A percentile compares a stretch with the other conserved stretches of the same genome.
Conservation (phyloP, 495 filamentous ascomycete species). For the Podospora australis region DNA sequence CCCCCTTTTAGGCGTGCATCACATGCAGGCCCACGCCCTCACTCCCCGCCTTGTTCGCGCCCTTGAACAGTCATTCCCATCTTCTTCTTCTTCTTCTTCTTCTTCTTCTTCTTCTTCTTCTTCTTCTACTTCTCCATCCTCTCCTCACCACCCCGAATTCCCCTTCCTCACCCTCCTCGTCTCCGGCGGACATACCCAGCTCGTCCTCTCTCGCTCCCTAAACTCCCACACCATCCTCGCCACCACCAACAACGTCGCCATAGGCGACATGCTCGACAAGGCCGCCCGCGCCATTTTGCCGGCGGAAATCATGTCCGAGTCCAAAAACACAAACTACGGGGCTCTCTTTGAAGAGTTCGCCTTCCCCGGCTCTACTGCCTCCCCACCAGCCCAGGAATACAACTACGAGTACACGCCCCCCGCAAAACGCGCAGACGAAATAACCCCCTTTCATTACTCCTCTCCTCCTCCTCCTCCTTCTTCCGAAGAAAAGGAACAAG, state of each 20-base stretch:
- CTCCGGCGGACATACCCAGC: constrained; percentile 86
- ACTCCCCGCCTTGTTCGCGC: constrained; percentile 76
- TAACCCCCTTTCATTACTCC: constrained; percentile 24
- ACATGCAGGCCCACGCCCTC: constrained; percentile 95
- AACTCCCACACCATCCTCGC: constrained; percentile 65
- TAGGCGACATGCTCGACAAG: constrained; percentile 85
- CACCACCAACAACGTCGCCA: constrained; percentile 62
- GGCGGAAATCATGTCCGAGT: constrained; percentile 30
- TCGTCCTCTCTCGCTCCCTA: constrained; percentile 63
- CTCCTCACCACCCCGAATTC: constrained; percentile 42
- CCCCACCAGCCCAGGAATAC: constrained; percentile 16
- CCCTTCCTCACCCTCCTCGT: constrained; percentile 88
- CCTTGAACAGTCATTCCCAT: constrained; percentile 29
- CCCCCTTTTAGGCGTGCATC: constrained; percentile 79
- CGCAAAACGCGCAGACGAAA: constrained; percentile 45
- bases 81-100: background rate
- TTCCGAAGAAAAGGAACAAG: background rate
- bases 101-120: background rate
- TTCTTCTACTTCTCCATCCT: background rate
- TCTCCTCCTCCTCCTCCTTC: background rate
- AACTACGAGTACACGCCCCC: constrained; percentile 54
- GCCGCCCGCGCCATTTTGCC: constrained; percentile 69
- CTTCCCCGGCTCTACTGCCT: constrained; percentile 46
- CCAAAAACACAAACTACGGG: constrained; percentile 66
- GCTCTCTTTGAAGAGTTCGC: constrained; percentile 68